Evolutionary conservation across 768 basidiomycete species (phyloP).

Genomic region (Ramaria sp.): DNA sequence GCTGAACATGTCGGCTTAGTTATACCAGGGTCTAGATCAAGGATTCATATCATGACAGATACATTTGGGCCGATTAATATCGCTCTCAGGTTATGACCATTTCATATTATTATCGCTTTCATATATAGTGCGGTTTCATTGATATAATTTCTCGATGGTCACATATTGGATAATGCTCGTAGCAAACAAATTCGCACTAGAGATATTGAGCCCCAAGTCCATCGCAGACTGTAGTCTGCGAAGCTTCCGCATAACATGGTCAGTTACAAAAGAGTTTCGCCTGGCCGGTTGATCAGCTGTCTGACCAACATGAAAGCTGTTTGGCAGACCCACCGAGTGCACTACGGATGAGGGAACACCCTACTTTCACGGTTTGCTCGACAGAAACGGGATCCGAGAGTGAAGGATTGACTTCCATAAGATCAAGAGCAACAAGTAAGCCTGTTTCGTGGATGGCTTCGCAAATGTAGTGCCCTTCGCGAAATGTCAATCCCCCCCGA

Average conservation of each 20-base stretch:
- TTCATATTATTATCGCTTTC: too few species aligned
- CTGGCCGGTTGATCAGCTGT: conserved; percentile 11
- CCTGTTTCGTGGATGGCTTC: conserved; percentile 91
- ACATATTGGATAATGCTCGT: too few species aligned
- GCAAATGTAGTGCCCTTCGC: conserved; percentile 98
- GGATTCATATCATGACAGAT: too few species aligned
- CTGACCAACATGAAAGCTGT: conserved; percentile 7
- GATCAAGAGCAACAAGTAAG: conserved; percentile 80
- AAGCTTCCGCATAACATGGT: not conserved
- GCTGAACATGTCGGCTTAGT: not conserved
- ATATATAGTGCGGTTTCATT: too few species aligned
- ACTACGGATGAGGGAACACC: conserved; percentile 74
- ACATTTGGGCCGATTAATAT: too few species aligned
- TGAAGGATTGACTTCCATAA: conserved; percentile 99
- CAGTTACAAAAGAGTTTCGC: conserved; percentile 24
- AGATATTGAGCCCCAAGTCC: too few species aligned
- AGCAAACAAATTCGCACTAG: too few species aligned
- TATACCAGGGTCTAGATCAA: not conserved
- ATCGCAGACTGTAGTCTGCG: not conserved
- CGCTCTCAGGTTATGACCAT: too few species aligned
- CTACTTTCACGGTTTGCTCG: conserved; percentile 81
- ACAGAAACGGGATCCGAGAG: conserved; percentile 67
- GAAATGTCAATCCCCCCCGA: conserved; percentile 89
- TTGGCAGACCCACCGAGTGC: conserved; percentile 54
- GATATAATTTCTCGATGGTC: too few species aligned